A percentile compares a stretch with the other conserved stretches of the same genome.
phyloP scores from a whole-genome alignment of 1,139 yeast species.

The Protomyces gravidus region DNA sequence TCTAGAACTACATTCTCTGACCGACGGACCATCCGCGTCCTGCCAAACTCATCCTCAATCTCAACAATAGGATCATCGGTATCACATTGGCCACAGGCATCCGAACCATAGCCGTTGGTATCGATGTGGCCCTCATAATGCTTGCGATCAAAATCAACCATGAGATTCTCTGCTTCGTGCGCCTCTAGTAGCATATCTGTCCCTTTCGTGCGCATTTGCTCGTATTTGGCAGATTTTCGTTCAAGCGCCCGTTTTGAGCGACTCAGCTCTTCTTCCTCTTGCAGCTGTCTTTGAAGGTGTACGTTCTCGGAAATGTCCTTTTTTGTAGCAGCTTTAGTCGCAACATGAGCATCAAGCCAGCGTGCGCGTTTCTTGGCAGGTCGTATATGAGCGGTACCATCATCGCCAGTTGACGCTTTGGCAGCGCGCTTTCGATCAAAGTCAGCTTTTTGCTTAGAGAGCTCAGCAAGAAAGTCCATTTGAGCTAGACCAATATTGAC shows the following conservation, averaged over 20 bases:
- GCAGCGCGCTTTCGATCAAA: not conserved
- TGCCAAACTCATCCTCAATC: constrained; percentile 26
- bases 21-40: constrained; percentile 8
- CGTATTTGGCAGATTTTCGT: constrained; percentile 12
- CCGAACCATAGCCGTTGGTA: not conserved
- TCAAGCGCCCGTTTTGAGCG: constrained; percentile 18
- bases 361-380: not conserved
- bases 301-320: not conserved
- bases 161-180: constrained; percentile 15
- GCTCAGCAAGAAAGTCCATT: not conserved
- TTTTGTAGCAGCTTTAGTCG: not conserved
- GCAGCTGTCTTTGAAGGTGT: not conserved
- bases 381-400: not conserved
- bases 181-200: constrained; percentile 18
- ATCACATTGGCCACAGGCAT: not conserved
- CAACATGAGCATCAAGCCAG: not conserved
- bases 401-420: not conserved
- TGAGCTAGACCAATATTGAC: too few relatives aligned
- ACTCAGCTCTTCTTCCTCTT: constrained; percentile 3
- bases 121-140: constrained; percentile 13
- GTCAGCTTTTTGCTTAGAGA: not conserved
- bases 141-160: constrained; percentile 27
- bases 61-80: constrained; percentile 22
- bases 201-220: constrained; percentile 20
- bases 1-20: not conserved